Evolutionary conservation across 192 early-diverging fungal genomes (phyloP), one percentile per base, ranked within the genome.

Genomic region (Thamnidium elegans): DNA sequence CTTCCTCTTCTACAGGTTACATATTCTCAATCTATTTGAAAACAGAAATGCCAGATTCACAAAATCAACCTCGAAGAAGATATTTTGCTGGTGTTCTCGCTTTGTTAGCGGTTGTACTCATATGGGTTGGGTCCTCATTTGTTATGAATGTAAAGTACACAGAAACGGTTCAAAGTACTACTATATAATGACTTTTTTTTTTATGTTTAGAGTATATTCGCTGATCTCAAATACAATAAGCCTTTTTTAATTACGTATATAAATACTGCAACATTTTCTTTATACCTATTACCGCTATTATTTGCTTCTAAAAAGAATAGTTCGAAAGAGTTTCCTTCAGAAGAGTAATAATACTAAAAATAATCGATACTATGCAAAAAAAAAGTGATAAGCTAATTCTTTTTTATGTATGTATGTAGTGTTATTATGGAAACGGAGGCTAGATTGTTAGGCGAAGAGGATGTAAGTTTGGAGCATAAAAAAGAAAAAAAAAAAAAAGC

Each of bases 201-300:
- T 58, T n/a, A 44, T 43, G 47, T 50, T 32, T 63, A 86, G 84
- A 85, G 79, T 74, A 81, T 91, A 21, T 90, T 91, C 78, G 81
- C 74, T 47, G 80, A 87, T 44, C 79, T 83, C 55, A 68, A 83
- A 19, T 93, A 82, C 75, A 84, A 86, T 74, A 86, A 82, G 48
- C 90, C 91, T 3, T 90, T 91, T 66, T 78, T 90, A 31, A 79
- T 93, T 32, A 93, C 91, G 10, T 93, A 89, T 73, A 46, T 90
- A 45, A 91, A 89, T 75, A 91, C 90, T 0, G 78, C 84, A 3
- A 81, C 89, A 0, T 91, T 93, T 71, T 86, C 89, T 17, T 58
- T 93, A 3, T 91, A 93, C 46, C 78, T 93, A 10, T 45, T 86
- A 8, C 75, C 72, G 0, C 63, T 74, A 31, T 26, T 79, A 7